A percentile compares a stretch with the other conserved stretches of the same genome.
Evolutionary conservation across 306 rosid species (phyloP).

Genomic region (Lathyrus oleraceus): DNA sequence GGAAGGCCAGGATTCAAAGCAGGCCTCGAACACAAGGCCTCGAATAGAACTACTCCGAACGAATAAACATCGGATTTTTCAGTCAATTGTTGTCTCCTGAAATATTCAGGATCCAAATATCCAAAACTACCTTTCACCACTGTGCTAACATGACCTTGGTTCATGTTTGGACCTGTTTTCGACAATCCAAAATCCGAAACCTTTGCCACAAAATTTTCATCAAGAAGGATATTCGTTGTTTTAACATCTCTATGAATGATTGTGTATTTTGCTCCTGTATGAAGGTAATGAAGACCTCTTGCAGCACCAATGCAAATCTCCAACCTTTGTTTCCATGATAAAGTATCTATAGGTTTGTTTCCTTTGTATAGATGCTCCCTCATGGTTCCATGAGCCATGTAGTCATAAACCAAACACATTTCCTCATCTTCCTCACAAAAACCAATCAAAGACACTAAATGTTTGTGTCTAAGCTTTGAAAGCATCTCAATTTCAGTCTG

Average conservation of each 20-base stretch:
- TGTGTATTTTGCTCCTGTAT: slow-evolving; percentile 57
- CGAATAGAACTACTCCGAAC: slow-evolving; percentile 60
- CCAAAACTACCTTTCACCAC: slow-evolving; percentile 67
- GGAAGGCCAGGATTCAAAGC: slow-evolving; percentile 51
- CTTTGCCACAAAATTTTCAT: slow-evolving; percentile 60
- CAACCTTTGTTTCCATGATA: slow-evolving; percentile 61
- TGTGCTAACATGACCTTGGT: slow-evolving; percentile 53
- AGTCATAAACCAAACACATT: slow-evolving; percentile 62
- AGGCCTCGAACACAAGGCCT: slow-evolving; percentile 52
- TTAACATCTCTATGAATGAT: slow-evolving; percentile 66
- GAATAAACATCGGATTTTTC: slow-evolving; percentile 62
- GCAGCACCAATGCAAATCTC: slow-evolving; percentile 66
- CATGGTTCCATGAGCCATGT: slow-evolving; percentile 57
- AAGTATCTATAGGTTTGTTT: slow-evolving; percentile 34
- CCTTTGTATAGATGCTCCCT: slow-evolving; percentile 57
- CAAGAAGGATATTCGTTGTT: slow-evolving; percentile 55
- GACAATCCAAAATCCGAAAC: slow-evolving; percentile 63
- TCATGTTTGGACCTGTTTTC: slow-evolving; percentile 58
- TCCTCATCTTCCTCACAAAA: slow-evolving; percentile 52
- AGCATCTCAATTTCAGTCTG: slow-evolving; percentile 61
- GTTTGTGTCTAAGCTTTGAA: slow-evolving; percentile 57
- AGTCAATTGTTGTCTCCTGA: slow-evolving; percentile 60
- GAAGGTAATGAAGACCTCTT: slow-evolving; percentile 68
- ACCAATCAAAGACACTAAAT: slow-evolving; percentile 57
- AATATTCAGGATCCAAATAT: slow-evolving; percentile 60